phyloP scores from a whole-genome alignment of 129 eudicot species.

The Apium graveolens region DNA sequence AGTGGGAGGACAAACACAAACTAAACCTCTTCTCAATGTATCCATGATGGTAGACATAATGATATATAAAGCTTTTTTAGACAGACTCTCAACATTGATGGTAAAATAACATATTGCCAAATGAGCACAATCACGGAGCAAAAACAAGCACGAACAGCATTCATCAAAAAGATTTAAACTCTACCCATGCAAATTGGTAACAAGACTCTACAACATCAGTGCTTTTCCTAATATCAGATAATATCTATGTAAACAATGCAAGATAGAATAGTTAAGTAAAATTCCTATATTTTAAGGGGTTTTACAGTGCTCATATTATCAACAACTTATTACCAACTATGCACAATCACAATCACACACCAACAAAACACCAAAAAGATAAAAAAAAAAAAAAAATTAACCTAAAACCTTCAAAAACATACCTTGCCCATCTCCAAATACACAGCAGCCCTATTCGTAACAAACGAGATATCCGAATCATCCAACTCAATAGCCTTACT shows the following conservation, averaged over 20 bases:
- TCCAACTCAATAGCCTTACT: slow-evolving; percentile 64
- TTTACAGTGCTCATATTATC: not conserved
- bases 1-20: not conserved
- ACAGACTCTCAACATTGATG: not conserved
- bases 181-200: not conserved
- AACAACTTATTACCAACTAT: not conserved
- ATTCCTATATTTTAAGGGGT: not conserved
- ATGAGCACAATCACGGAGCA: not conserved
- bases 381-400: not conserved
- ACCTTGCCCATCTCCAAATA: slow-evolving; percentile 97
- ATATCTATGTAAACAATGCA: not conserved
- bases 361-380: not conserved
- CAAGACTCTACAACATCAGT: too few relatives aligned
- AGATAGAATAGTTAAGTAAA: not conserved
- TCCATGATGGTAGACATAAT: not conserved
- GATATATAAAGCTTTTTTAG: not conserved
- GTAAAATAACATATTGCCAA: not conserved
- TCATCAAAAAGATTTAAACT: too few relatives aligned
- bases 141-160: not conserved
- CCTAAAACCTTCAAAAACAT: not conserved
- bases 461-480: slow-evolving; percentile 74
- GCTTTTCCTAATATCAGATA: too few relatives aligned
- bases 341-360: not conserved
- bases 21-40: not conserved
- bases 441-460: slow-evolving; percentile 94